Evolutionary conservation across 192 early-diverging fungal genomes (phyloP), one percentile per base, ranked within the genome.

Genomic region (Nowakowskiella sp.): DNA sequence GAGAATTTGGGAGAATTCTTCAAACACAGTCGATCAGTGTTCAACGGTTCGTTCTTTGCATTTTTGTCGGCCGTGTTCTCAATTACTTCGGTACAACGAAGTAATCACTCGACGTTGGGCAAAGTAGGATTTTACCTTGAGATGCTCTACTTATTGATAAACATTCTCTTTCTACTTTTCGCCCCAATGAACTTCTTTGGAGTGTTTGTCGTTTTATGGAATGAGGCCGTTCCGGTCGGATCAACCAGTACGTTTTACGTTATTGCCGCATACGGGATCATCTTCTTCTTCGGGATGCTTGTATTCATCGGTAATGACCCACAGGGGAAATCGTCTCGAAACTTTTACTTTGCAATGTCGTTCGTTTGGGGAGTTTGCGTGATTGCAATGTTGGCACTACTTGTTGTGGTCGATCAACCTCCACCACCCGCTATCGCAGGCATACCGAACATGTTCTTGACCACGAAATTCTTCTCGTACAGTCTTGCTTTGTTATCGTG

Each of bases 11-110:
- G 47, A 27, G 19, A 13, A 39, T 47, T 13, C 34, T 47, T 47
- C 13, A 47, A 47, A 13, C 47, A 47, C 13, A 10, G 47, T 28
- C 13, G 47, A 13, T 13, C n/a, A 10, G 13, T 13, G 47, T 19
- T 47, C 13, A 47, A 47, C 39, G 47, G 47, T 28, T 47, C 47
- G 10, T 27, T 47, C n/a, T 47, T 47, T 47, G 47, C 47, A 47
- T 47, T 13, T 34, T 13, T 47, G 13, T 47, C 34, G 13, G 34
- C 13, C 34, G 10, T 28, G 10, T 47, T 47, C 34, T 13, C 10
- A 13, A 28, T 47, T 28, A 39, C 34, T 10, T 34, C 13, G 39
- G 47, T 47, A 23, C 34, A 28, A 13, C 47, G 39, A 23, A 28
- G n/a, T 28, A 23, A 10, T 13, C 47, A 47, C 39, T 13, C 10